phyloP scores from a whole-genome alignment of 345 rosid species.

The Eucalyptus tenuipes region DNA sequence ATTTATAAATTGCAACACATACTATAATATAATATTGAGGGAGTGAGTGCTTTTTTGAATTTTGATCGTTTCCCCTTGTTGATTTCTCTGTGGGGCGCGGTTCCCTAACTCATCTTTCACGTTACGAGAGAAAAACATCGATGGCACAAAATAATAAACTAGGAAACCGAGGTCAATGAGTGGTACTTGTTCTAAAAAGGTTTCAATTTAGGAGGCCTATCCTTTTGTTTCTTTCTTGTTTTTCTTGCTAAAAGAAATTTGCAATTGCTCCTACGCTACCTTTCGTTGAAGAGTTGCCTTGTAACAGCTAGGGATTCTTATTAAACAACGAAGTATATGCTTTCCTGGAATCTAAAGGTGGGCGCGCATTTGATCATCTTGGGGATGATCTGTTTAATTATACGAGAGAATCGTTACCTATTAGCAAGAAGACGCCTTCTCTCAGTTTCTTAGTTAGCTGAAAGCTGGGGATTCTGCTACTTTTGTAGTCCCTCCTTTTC shows the following conservation, averaged over 20 bases:
- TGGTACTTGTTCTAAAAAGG: background rate
- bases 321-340: background rate
- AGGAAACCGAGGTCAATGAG: constrained; percentile 33
- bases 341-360: background rate
- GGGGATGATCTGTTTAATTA: background rate
- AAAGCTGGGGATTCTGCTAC: background rate
- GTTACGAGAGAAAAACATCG: background rate
- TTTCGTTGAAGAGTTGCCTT: background rate
- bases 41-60: constrained; percentile 19
- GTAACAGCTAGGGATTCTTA: background rate
- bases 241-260: constrained; percentile 5
- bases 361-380: background rate
- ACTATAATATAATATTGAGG: background rate
- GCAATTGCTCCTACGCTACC: background rate
- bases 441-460: background rate
- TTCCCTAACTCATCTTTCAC: background rate
- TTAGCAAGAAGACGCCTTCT: background rate
- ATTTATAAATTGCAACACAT: constrained; percentile 3
- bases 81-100: constrained; percentile 37
- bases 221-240: background rate
- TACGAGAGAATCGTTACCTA: background rate
- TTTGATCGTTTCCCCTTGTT: constrained; percentile 70
- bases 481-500: background rate
- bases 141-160: background rate
- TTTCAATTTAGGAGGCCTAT: background rate